Conservation (phyloP, 257 asterid species). For the Nicotiana noctiflora region DNA sequence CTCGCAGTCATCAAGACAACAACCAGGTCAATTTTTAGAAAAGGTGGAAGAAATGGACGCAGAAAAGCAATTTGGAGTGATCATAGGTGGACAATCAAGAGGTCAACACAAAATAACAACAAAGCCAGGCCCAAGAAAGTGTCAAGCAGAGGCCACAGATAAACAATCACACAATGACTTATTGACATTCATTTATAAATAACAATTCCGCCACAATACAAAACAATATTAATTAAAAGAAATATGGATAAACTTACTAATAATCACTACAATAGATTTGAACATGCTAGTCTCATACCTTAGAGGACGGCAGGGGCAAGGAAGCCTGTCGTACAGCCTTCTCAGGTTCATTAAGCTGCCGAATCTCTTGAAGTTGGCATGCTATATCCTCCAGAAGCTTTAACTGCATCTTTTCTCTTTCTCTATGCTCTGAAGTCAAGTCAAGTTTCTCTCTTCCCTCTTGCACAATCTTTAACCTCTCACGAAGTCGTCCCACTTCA, state of each 20-base stretch:
- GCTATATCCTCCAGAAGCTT: conserved; percentile 69
- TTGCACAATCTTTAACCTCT: conserved; percentile 55
- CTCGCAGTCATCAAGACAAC: no score
- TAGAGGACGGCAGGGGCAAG: conserved; percentile 57
- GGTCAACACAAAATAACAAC: not conserved
- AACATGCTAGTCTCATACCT: conserved; percentile 30
- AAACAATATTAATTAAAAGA: not conserved
- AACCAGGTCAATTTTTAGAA: no score
- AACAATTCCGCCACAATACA: not conserved
- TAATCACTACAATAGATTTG: not conserved
- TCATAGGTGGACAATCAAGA: not conserved
- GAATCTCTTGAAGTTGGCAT: conserved; percentile 53
- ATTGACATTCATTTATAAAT: not conserved
- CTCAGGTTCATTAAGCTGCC: conserved; percentile 36
- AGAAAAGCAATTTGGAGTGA: not conserved
- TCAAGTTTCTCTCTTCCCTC: conserved; percentile 72
- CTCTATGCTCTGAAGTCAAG: conserved; percentile 43
- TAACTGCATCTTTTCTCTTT: conserved; percentile 45
- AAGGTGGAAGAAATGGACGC: no score
- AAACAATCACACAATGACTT: not conserved
- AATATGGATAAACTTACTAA: not conserved
- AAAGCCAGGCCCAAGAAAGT: not conserved
- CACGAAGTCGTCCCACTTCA: conserved; percentile 60
- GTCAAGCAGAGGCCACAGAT: not conserved
- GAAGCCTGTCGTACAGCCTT: conserved; percentile 52